These are phyloP conservation scores for Aspergillus quadricinctus DNA, from an alignment of 2,329 filamentous ascomycete genomes.

Conservation along the genomic window DNA sequence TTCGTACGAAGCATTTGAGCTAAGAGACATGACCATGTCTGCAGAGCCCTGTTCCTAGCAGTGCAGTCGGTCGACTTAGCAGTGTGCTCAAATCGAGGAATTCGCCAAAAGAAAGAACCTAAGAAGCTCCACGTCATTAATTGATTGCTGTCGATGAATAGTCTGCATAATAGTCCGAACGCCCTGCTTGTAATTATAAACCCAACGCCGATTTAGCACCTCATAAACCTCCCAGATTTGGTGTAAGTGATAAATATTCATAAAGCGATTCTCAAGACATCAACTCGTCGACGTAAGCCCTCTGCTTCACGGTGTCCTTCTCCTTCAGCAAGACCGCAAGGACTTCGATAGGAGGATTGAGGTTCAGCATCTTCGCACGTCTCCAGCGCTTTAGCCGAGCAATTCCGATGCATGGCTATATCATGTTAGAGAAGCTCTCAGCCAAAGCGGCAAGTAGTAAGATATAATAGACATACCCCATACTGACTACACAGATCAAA, in stretches of 20 bases:
- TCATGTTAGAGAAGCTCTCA: slow-evolving; percentile 7
- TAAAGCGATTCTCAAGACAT: slow-evolving; percentile 23
- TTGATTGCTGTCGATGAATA: not conserved
- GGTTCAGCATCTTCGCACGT: slow-evolving; percentile 72
- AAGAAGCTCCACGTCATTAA: not conserved
- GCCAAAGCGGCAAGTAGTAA: not conserved
- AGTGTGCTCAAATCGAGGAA: not conserved
- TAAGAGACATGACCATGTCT: too few species aligned
- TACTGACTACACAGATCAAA: slow-evolving; percentile 91
- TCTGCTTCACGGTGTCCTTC: slow-evolving; percentile 46
- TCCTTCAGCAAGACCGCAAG: slow-evolving; percentile 75
- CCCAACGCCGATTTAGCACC: slow-evolving; percentile 8
- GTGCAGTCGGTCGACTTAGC: not conserved
- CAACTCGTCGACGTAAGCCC: slow-evolving; percentile 57
- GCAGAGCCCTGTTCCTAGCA: too few species aligned
- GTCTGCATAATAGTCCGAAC: not conserved
- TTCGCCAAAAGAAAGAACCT: not conserved
- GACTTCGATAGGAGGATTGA: slow-evolving; percentile 88
- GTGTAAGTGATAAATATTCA: not conserved
- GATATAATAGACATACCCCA: slow-evolving; percentile 62
- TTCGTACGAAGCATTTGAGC: too few species aligned
- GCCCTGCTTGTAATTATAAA: slow-evolving; percentile 1
- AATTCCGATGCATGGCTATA: slow-evolving; percentile 82
- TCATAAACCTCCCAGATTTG: not conserved
- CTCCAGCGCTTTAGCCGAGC: slow-evolving; percentile 79